Percentiles rank a stretch among this genome's conserved stretches.
phyloP scores from a whole-genome alignment of 208 protist genomes.

The Leishmania turanica region DNA sequence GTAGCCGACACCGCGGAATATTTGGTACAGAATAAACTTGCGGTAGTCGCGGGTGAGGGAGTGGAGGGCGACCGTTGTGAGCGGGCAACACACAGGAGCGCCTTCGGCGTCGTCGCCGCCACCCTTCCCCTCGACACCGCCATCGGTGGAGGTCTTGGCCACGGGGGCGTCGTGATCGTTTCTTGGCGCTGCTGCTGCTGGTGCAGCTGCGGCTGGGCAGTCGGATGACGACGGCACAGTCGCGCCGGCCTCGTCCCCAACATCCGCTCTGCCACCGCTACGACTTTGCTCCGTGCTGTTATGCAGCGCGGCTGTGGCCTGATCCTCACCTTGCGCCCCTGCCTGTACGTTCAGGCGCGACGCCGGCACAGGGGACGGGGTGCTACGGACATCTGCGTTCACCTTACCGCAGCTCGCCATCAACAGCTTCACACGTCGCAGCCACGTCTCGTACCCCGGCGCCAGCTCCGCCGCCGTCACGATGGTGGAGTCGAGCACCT shows the following conservation, averaged over 20 bases:
- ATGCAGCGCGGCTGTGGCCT: not conserved
- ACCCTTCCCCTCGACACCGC: not conserved
- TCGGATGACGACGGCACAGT: not conserved
- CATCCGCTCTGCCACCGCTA: not conserved
- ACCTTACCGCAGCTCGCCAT: not conserved
- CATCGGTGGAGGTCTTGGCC: not conserved
- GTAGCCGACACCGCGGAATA: conserved; percentile 96
- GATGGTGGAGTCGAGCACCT: conserved; percentile 75
- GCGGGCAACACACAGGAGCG: conserved; percentile 32
- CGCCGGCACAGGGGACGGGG: not conserved
- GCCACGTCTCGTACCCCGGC: conserved; percentile 14
- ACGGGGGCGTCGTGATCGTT: conserved; percentile 4
- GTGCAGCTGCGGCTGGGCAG: not conserved
- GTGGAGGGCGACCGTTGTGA: conserved; percentile 63
- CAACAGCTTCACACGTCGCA: not conserved
- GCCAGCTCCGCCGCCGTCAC: conserved; percentile 34
- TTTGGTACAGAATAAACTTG: conserved; percentile 97
- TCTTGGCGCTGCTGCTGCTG: not conserved
- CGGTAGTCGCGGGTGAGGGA: conserved; percentile 96
- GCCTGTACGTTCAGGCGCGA: not conserved
- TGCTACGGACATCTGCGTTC: not conserved
- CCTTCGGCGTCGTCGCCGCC: not conserved
- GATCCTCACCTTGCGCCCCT: not conserved
- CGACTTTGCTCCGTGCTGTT: not conserved
- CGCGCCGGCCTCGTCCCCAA: not conserved